A percentile compares a stretch with the other conserved stretches of the same genome.
Conservation (phyloP, 768 basidiomycete species). For the Trametes punicea region DNA sequence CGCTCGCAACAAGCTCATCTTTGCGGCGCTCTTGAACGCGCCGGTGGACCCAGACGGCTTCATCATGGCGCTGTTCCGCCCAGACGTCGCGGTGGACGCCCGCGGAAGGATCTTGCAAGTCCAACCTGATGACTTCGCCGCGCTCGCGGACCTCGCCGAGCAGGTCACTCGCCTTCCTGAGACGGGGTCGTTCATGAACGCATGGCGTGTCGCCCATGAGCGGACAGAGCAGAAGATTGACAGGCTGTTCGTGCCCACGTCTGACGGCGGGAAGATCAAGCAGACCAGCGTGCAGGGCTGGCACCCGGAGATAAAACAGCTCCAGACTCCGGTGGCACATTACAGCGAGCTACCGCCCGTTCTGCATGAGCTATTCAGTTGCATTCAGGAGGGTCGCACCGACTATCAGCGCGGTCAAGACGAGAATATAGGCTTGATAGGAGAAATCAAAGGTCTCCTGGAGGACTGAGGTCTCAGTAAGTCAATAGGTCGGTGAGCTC, state of each 20-base stretch:
- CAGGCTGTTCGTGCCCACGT: constrained; percentile 17
- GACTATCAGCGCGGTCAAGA: constrained; percentile 12
- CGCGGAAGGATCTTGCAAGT: constrained; percentile 16
- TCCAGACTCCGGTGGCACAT: constrained; percentile 19
- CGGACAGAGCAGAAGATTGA: constrained; percentile 22
- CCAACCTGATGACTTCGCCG: constrained; percentile 13
- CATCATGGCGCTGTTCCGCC: constrained; percentile 25
- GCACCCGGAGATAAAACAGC: constrained; percentile 15
- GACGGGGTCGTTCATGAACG: constrained; percentile 23
- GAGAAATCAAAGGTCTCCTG: constrained; percentile 15
- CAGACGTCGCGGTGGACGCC: constrained; percentile 26
- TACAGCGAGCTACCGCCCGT: constrained; percentile 16
- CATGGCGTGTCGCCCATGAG: constrained; percentile 21
- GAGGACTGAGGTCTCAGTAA: not conserved
- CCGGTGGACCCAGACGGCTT: constrained; percentile 23
- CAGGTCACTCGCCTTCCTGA: constrained; percentile 13
- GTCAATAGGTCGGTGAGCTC: not conserved
- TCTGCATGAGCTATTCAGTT: constrained; percentile 21
- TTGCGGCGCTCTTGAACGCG: constrained; percentile 22
- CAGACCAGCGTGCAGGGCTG: constrained; percentile 26
- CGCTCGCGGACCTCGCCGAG: constrained; percentile 16
- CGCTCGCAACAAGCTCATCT: constrained; percentile 14
- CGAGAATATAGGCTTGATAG: constrained; percentile 13
- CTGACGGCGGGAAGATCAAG: constrained; percentile 4
- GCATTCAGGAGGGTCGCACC: constrained; percentile 16